Conservation (phyloP, 2,329 filamentous ascomycete genomes). For the Penicillium hordei region DNA sequence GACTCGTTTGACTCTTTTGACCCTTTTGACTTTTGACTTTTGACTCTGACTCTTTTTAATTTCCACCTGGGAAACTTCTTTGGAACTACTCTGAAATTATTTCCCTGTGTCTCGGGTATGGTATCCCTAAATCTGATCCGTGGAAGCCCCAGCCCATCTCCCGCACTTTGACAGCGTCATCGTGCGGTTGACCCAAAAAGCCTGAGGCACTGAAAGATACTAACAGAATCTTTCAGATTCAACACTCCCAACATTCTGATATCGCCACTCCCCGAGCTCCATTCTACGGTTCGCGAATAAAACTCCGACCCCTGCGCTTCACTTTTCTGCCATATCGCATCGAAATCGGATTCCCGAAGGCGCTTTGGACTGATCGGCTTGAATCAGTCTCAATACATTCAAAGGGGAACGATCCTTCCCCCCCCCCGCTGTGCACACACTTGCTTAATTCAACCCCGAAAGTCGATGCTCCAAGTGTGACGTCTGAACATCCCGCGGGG, state of each 20-base stretch:
- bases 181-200: slow-evolving; percentile 28
- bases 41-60: too few species aligned
- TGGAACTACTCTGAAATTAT: background rate
- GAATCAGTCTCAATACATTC: background rate
- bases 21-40: too few species aligned
- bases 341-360: background rate
- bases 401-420: background rate
- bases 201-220: background rate
- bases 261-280: slow-evolving; percentile 12
- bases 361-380: background rate
- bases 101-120: slow-evolving; percentile 13
- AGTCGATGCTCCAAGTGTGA: slow-evolving; percentile 34
- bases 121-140: slow-evolving; percentile 21
- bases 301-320: slow-evolving; percentile 1
- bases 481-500: slow-evolving; percentile 25
- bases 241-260: background rate
- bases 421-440: background rate
- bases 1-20: too few species aligned
- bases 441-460: slow-evolving; percentile 11
- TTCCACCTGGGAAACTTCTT: background rate
- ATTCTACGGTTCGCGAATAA: slow-evolving; percentile 12
- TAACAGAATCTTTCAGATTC: background rate
- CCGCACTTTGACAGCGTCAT: slow-evolving; percentile 35
- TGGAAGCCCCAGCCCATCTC: slow-evolving; percentile 35
- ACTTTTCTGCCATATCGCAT: slow-evolving; percentile 2